Evolutionary conservation across 306 rosid species (phyloP), one percentile per base, ranked within the genome.

Genomic region (Canavalia ensiformis): DNA sequence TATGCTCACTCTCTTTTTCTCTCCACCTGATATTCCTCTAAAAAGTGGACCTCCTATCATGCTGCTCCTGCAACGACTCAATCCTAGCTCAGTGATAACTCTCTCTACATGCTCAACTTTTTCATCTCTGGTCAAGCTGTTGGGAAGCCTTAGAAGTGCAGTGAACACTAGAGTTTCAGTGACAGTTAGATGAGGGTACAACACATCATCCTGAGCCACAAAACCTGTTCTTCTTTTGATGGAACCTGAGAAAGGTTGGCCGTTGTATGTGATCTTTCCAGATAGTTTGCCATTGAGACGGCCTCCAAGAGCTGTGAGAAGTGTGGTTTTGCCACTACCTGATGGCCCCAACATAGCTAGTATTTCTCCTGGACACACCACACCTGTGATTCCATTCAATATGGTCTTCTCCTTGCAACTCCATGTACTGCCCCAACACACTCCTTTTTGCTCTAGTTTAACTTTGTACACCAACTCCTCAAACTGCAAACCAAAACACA

Each of bases 31-130:
- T 47, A 95, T 90, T 28, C 99, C 99, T 64, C 98, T 83, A 31
- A 95, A 87, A 18, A 95, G 90, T 47, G 99, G 99, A 0, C 99
- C 99, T 37, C 99, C 98, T n/a, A 95, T 93, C 98, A 95, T 93
- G 87, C 97, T 93, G 74, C 74, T 87, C 62, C 98, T 90, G 87
- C 99, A 95, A 59, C 85, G 80, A 6, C 37, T 82, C 57, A 95
- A 81, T 11, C 98, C 99, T 57, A 95, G 68, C 83, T 95, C 98
- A 25, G 84, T 45, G 68, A 95, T 90, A 6, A 95, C 96, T 18
- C 88, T 85, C 75, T 95, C 99, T 6, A 92, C 99, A 49, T 92
- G 97, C 75, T 87, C 84, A 8, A 69, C 90, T 59, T 95, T 95
- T 44, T 95, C 98, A 3, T 87, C 96, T 3, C 76, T 47, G 35